Evolutionary conservation across 2,329 filamentous ascomycete genomes (phyloP), one percentile per base, ranked within the genome.

Genomic region (Fusarium sp.): DNA sequence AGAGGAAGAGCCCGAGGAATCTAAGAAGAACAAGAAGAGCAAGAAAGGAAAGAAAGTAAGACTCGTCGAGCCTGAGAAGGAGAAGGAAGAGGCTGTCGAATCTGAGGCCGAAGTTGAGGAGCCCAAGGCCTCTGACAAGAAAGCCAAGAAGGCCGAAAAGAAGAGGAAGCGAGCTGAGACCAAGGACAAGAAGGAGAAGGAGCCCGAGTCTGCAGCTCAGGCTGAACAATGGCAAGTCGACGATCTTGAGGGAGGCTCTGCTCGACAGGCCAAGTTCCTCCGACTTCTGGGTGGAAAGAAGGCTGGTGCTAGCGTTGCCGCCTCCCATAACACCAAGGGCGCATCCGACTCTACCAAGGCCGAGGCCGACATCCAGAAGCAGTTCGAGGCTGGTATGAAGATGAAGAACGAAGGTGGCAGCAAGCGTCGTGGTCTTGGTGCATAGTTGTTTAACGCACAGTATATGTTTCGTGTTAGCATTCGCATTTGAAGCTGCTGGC

Each of bases 371-470:
- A 84, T 91, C 28, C 87, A 89, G 79, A 84, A 84, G 67, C 89
- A 91, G 75, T 91, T 88, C 69, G 85, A 89, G 69, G 81, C 82
- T 15, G 88, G 89, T 35, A 88, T 90, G 80, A 85, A 84, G 75
- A 85, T 87, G 82, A 90, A 90, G 82, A 83, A 85, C 36, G 88
- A 88, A 50, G 82, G 81, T 26, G 84, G 84, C 32, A 84, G 84
- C 41, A 85, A 86, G 77, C 84, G 84, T 66, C 85, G 83, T 53
- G 89, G 89, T 6, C 83, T 90, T 17, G 88, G 88, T 26, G 88
- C 87, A 35, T 88, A 81, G 80, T 48, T 64, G 63, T 60, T 24
- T 14, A 24, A 50, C 35, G 13, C 41, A 48, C 42, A 20, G 45
- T 44, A 58, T 28, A 12, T 22, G 13, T 48, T 32, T 50, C n/a